phyloP scores from a whole-genome alignment of 2,329 filamentous ascomycete species.

The Microthyrium microscopicum region DNA sequence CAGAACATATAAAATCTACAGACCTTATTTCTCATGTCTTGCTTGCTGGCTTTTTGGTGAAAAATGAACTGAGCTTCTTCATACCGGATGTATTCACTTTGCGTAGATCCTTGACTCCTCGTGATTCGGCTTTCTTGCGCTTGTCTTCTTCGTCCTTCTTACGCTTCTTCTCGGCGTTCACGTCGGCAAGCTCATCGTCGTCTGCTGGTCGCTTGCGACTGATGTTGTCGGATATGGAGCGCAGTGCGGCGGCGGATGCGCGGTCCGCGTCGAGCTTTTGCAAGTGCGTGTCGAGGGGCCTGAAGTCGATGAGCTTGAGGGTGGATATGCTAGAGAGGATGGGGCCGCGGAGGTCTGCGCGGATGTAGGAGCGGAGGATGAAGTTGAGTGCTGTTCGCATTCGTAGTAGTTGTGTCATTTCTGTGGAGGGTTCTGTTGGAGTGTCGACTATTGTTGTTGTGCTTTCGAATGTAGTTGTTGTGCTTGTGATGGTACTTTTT shows the following conservation, averaged over 20 bases:
- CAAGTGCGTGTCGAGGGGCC: conserved; percentile 54
- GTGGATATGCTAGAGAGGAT: neutral
- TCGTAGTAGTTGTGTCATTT: conserved; percentile 43
- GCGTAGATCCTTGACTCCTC: conserved; percentile 61
- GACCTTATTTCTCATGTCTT: too few relatives aligned
- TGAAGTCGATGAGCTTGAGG: conserved; percentile 40
- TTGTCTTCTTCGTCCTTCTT: conserved; percentile 82
- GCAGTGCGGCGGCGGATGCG: conserved; percentile 51
- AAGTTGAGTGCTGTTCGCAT: conserved; percentile 48
- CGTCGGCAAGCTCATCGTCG: conserved; percentile 37
- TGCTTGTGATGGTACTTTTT: conserved; percentile 8
- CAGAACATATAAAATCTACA: too few relatives aligned
- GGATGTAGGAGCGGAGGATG: conserved; percentile 45
- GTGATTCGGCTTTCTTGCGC: conserved; percentile 63
- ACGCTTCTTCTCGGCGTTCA: conserved; percentile 62
- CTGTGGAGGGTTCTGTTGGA: conserved; percentile 12
- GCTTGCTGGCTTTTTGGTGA: conserved; percentile 37
- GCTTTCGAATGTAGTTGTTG: conserved; percentile 2
- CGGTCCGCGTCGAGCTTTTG: conserved; percentile 48
- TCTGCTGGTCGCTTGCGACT: conserved; percentile 52
- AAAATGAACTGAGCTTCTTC: conserved; percentile 95
- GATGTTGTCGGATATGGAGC: conserved; percentile 53
- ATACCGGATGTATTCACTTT: conserved; percentile 88
- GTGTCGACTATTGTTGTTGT: conserved; percentile 10
- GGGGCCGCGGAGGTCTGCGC: conserved; percentile 14